phyloP scores from a whole-genome alignment of 306 rosid species.

The Corylus americana region DNA sequence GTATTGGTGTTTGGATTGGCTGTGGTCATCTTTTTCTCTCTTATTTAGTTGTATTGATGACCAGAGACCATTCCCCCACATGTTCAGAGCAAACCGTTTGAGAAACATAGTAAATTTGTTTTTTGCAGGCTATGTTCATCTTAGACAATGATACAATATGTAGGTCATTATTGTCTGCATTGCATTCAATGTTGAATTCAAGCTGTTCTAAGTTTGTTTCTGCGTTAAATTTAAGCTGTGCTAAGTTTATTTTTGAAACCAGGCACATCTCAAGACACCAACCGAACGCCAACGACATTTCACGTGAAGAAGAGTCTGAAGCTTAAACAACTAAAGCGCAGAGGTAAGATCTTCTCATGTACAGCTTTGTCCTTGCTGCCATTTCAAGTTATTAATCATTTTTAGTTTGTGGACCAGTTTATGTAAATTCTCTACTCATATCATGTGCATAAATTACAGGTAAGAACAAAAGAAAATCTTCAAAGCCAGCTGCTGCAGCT shows the following conservation, averaged over 20 bases:
- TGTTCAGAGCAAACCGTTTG: not conserved
- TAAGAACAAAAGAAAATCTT: constrained; percentile 55
- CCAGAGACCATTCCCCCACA: not conserved
- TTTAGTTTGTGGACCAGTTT: not conserved
- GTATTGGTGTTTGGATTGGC: not conserved
- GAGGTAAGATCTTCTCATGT: constrained; percentile 36
- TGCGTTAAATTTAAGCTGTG: not conserved
- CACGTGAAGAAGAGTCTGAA: constrained; percentile 58
- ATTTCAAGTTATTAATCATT: not conserved
- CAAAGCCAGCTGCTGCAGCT: constrained; percentile 40
- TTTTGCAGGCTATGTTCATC: not conserved
- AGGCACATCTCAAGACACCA: constrained; percentile 36
- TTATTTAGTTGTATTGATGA: not conserved
- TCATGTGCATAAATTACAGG: constrained; percentile 32
- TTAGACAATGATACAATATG: not conserved
- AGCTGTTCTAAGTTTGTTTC: constrained; percentile 19
- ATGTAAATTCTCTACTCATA: not conserved
- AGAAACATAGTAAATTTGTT: not conserved
- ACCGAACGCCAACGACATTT: constrained; percentile 34
- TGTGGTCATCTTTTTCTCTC: not conserved
- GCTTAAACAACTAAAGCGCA: constrained; percentile 54
- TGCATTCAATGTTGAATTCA: not conserved
- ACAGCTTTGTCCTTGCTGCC: not conserved
- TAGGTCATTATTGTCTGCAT: not conserved
- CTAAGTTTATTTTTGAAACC: constrained; percentile 14